Conservation (phyloP, 2,329 filamentous ascomycete species). For the Botrytis elliptica region DNA sequence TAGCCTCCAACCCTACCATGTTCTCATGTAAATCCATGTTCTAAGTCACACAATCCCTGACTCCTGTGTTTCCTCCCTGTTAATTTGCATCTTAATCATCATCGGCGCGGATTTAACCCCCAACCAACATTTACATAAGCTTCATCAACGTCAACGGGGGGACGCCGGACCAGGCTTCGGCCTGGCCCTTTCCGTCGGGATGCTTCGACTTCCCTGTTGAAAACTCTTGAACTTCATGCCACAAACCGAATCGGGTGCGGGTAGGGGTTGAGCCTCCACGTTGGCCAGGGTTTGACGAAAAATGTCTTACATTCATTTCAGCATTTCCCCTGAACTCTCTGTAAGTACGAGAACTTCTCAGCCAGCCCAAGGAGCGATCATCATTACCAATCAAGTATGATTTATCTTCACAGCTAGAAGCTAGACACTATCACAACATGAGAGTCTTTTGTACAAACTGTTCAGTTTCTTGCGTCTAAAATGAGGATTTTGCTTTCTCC, state of each 20-base stretch:
- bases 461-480: background rate
- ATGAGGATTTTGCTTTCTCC: background rate
- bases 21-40: background rate
- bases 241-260: background rate
- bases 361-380: background rate
- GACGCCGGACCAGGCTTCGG: background rate
- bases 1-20: background rate
- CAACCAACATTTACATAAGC: conserved; percentile 1
- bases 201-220: conserved; percentile 1
- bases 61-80: background rate
- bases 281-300: background rate
- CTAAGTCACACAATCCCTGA: background rate
- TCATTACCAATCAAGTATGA: background rate
- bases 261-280: background rate
- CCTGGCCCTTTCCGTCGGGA: conserved; percentile 1
- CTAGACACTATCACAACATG: background rate
- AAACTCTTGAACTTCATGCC: background rate
- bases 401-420: background rate
- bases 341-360: background rate
- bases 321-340: background rate
- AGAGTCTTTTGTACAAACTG: background rate
- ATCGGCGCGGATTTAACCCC: background rate
- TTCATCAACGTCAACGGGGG: background rate
- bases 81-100: background rate
- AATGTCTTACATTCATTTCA: conserved; percentile 16